These are phyloP conservation scores for Saprolegnia diclina DNA, from an alignment of 352 stramenopile genomes.

Conservation along the genomic window DNA sequence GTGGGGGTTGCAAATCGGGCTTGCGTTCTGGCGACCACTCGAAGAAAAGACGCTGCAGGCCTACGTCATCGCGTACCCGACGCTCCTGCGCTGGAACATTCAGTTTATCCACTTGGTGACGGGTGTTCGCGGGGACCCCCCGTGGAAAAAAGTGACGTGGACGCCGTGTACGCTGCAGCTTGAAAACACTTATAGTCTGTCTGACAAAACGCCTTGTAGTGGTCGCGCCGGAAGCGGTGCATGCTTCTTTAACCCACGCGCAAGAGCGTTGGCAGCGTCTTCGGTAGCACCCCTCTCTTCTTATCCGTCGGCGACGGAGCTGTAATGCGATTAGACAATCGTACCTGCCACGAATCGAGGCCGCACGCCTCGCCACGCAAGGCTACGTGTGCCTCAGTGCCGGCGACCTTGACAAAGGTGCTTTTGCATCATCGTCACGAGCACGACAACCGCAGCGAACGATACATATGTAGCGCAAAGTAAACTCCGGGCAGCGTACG, in stretches of 20 bases:
- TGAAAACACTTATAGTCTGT: no score
- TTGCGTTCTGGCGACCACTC: conserved; percentile 10
- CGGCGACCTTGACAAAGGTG: conserved; percentile 16
- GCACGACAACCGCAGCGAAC: no score
- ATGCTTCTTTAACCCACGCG: conserved; percentile 50
- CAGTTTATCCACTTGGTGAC: background rate
- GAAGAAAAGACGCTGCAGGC: conserved; percentile 16
- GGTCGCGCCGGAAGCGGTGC: conserved; percentile 34
- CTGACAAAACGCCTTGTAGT: no score
- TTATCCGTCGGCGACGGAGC: conserved; percentile 2
- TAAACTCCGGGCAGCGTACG: conserved; percentile 13
- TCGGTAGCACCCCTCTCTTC: background rate
- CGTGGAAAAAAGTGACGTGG: conserved; percentile 23
- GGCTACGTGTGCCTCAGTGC: conserved; percentile 39
- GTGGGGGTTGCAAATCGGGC: background rate
- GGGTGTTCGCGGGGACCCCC: conserved; percentile 7
- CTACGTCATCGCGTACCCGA: conserved; percentile 4
- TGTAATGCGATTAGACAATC: conserved; percentile 32
- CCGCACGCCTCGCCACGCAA: conserved; percentile 35
- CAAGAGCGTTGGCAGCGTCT: conserved; percentile 41
- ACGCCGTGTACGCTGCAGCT: conserved; percentile 9
- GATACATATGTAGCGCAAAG: conserved; percentile 11
- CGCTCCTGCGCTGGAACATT: conserved; percentile 11
- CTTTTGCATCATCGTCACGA: no score
- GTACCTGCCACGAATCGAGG: conserved; percentile 40